These are phyloP conservation scores for Halophytophthora polymorphica DNA, from an alignment of 352 stramenopile species.

Conservation along the genomic window DNA sequence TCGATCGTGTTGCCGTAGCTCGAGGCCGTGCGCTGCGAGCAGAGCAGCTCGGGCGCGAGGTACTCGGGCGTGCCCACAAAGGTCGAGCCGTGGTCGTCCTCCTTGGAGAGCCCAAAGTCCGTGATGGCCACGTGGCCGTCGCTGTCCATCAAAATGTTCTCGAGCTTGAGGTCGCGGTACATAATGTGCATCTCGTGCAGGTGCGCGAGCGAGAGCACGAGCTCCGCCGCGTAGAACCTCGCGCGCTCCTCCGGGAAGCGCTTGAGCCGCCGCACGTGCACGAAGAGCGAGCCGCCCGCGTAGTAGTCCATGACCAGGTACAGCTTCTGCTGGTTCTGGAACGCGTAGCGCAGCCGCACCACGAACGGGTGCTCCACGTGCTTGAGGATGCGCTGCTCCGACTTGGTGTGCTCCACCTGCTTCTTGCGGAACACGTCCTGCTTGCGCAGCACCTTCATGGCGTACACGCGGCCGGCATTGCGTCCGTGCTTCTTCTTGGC, in stretches of 20 bases:
- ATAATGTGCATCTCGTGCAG: slow-evolving; percentile 88
- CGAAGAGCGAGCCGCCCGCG: slow-evolving; percentile 79
- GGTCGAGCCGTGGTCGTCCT: slow-evolving; percentile 80
- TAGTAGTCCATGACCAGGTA: slow-evolving; percentile 91
- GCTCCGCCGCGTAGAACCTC: slow-evolving; percentile 85
- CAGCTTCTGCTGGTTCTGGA: slow-evolving; percentile 87
- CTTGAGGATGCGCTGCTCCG: slow-evolving; percentile 87
- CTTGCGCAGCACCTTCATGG: slow-evolving; percentile 89
- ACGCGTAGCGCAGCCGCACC: slow-evolving; percentile 84
- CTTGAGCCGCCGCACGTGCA: slow-evolving; percentile 79
- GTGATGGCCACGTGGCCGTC: slow-evolving; percentile 83
- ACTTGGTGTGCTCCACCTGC: slow-evolving; percentile 86
- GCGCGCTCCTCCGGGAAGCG: slow-evolving; percentile 62
- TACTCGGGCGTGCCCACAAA: slow-evolving; percentile 86
- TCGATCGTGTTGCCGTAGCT: slow-evolving; percentile 86
- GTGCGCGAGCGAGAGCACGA: slow-evolving; percentile 78
- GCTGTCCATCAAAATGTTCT: slow-evolving; percentile 88
- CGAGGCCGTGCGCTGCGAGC: slow-evolving; percentile 57
- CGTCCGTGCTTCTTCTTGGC: slow-evolving; percentile 74
- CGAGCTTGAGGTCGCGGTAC: slow-evolving; percentile 88
- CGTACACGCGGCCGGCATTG: slow-evolving; percentile 75
- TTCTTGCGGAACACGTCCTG: slow-evolving; percentile 85
- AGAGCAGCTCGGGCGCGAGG: slow-evolving; percentile 77
- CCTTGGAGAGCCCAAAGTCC: slow-evolving; percentile 87
- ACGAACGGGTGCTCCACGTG: slow-evolving; percentile 87